phyloP scores from a whole-genome alignment of 2,329 filamentous ascomycete species.

The Fusarium longipes region DNA sequence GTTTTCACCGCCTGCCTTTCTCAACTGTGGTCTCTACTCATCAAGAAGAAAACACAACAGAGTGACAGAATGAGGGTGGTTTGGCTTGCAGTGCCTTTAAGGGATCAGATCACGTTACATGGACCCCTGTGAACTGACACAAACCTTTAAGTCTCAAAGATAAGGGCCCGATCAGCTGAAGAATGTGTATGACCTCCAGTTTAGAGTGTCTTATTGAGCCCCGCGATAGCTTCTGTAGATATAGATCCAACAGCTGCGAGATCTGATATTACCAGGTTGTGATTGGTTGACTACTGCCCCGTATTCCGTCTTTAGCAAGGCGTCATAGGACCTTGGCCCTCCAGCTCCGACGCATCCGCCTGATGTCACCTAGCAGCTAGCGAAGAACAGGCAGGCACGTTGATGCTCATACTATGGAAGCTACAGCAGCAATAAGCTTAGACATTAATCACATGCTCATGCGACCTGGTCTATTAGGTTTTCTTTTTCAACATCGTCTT shows the following conservation, averaged over 20 bases:
- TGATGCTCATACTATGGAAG: background rate
- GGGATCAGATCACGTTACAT: background rate
- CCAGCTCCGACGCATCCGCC: constrained; percentile 39
- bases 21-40: background rate
- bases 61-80: background rate
- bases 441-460: constrained; percentile 42
- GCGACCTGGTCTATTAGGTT: constrained; percentile 21
- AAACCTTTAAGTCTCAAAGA: background rate
- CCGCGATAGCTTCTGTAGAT: constrained; percentile 19
- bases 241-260: constrained; percentile 18
- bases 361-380: constrained; percentile 41
- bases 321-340: constrained; percentile 39
- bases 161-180: constrained; percentile 18
- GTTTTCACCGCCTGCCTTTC: constrained; percentile 42
- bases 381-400: constrained; percentile 10
- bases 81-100: background rate
- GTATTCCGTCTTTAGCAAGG: constrained; percentile 9
- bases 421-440: constrained; percentile 14
- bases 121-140: background rate
- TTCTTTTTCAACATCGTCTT: constrained; percentile 16
- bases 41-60: no score
- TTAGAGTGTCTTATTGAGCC: background rate
- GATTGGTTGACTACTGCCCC: constrained; percentile 38
- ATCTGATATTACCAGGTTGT: constrained; percentile 24
- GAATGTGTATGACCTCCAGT: constrained; percentile 12